phyloP scores from a whole-genome alignment of 441 rosid genomes.

The Aquilaria agallochum region DNA sequence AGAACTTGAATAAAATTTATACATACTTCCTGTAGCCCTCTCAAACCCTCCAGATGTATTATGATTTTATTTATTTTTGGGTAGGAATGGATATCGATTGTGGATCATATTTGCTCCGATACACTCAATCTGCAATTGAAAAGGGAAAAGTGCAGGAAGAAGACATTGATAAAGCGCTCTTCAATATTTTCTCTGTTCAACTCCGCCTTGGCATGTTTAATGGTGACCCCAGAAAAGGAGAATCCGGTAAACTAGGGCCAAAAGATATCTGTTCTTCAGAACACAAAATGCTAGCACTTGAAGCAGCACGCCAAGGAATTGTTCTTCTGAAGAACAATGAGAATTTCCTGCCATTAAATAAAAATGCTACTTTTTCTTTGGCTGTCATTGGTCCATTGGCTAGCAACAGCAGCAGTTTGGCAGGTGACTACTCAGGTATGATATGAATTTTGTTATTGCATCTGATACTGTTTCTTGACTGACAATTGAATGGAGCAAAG shows the following conservation, averaged over 20 bases:
- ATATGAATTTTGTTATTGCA: not conserved
- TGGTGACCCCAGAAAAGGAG: slow-evolving; percentile 56
- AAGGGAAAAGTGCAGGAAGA: slow-evolving; percentile 52
- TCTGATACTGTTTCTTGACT: not conserved
- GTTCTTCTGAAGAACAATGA: slow-evolving; percentile 64
- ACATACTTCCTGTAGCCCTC: no score
- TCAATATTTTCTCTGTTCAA: slow-evolving; percentile 56
- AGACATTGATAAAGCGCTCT: slow-evolving; percentile 51
- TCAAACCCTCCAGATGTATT: no score
- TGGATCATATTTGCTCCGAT: slow-evolving; percentile 54
- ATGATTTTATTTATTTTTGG: slow-evolving; percentile 6
- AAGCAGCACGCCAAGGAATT: slow-evolving; percentile 67
- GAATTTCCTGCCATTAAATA: slow-evolving; percentile 47
- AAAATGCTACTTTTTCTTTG: slow-evolving; percentile 37
- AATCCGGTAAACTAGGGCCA: slow-evolving; percentile 45
- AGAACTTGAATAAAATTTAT: no score
- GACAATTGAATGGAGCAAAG: not conserved
- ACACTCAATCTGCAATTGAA: slow-evolving; percentile 55
- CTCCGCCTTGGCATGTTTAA: slow-evolving; percentile 67
- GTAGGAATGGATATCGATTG: slow-evolving; percentile 63
- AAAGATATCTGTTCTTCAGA: slow-evolving; percentile 42
- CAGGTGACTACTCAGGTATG: slow-evolving; percentile 63
- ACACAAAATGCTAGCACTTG: slow-evolving; percentile 51
- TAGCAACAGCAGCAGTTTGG: slow-evolving; percentile 38
- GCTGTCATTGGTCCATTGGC: slow-evolving; percentile 71